phyloP scores from a whole-genome alignment of 2,329 filamentous ascomycete species.

The Huntiella savannae region DNA sequence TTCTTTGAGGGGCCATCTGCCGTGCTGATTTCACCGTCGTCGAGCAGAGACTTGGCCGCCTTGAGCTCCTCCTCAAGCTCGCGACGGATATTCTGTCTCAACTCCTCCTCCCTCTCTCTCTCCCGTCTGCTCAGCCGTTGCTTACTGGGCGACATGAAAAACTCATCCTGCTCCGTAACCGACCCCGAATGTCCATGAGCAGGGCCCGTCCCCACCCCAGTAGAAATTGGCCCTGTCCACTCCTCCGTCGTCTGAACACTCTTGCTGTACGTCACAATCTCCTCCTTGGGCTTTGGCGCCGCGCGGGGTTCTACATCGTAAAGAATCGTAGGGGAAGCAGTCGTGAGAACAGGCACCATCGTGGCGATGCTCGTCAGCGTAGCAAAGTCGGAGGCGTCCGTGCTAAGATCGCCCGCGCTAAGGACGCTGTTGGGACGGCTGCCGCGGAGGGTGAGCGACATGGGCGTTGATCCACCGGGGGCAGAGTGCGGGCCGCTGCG shows the following conservation, averaged over 20 bases:
- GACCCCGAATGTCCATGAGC: conserved; percentile 26
- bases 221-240: conserved; percentile 33
- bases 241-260: conserved; percentile 78
- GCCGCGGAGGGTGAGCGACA: conserved; percentile 44
- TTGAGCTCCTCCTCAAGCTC: conserved; percentile 89
- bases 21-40: conserved; percentile 27
- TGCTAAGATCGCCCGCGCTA: conserved; percentile 64
- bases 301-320: conserved; percentile 52
- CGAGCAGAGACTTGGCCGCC: conserved; percentile 43
- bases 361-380: conserved; percentile 25
- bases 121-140: conserved; percentile 54
- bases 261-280: conserved; percentile 93
- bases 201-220: conserved; percentile 9
- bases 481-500: conserved; percentile 50
- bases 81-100: conserved; percentile 62
- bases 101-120: conserved; percentile 70
- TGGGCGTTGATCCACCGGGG: conserved; percentile 29
- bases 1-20: conserved; percentile 22
- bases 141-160: conserved; percentile 45
- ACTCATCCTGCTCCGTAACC: conserved; percentile 40
- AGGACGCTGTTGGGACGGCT: conserved; percentile 76
- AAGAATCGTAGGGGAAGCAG: conserved; percentile 54
- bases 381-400: conserved; percentile 45
- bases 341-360: conserved; percentile 50
- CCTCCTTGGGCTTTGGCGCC: conserved; percentile 42